phyloP scores from a whole-genome alignment of 1,284 basidiomycete genomes.

The Malassezia pachydermatis region DNA sequence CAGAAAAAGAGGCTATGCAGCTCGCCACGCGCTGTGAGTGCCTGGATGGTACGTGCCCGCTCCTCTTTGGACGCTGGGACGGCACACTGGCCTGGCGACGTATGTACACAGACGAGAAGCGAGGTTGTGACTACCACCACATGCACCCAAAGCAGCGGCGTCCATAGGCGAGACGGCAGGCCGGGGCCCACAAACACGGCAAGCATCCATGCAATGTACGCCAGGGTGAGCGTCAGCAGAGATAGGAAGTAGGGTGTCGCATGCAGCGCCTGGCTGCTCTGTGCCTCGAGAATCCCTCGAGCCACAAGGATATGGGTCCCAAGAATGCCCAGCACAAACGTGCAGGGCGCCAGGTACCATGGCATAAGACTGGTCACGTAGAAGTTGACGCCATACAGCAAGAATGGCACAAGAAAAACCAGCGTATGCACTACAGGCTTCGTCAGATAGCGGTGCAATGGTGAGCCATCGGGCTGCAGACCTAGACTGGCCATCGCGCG shows the following conservation, averaged over 20 bases:
- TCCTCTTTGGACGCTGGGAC: slow-evolving; percentile 52
- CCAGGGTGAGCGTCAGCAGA: slow-evolving; percentile 51
- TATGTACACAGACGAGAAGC: neutral
- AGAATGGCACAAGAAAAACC: slow-evolving; percentile 68
- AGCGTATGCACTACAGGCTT: slow-evolving; percentile 24
- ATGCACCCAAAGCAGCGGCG: neutral
- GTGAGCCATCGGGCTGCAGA: slow-evolving; percentile 54
- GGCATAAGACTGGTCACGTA: slow-evolving; percentile 69
- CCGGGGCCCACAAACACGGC: neutral
- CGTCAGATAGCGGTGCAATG: neutral
- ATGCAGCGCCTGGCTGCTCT: slow-evolving; percentile 31
- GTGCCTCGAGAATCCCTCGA: slow-evolving; percentile 21
- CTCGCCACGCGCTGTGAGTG: slow-evolving; percentile 67
- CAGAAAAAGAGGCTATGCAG: slow-evolving; percentile 94
- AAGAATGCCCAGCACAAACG: slow-evolving; percentile 69
- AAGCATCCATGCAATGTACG: neutral
- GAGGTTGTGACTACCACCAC: neutral
- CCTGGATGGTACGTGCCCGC: slow-evolving; percentile 24
- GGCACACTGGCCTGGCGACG: slow-evolving; percentile 68
- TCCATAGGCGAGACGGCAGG: neutral
- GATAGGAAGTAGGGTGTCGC: slow-evolving; percentile 71
- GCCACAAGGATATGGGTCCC: slow-evolving; percentile 71
- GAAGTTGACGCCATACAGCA: slow-evolving; percentile 73
- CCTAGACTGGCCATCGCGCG: slow-evolving; percentile 72
- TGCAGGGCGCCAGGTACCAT: slow-evolving; percentile 75